A percentile compares a stretch with the other conserved stretches of the same genome.
These are phyloP conservation scores for Claviceps sp. DNA, from an alignment of 2,329 filamentous ascomycete species.

Conservation along the genomic window DNA sequence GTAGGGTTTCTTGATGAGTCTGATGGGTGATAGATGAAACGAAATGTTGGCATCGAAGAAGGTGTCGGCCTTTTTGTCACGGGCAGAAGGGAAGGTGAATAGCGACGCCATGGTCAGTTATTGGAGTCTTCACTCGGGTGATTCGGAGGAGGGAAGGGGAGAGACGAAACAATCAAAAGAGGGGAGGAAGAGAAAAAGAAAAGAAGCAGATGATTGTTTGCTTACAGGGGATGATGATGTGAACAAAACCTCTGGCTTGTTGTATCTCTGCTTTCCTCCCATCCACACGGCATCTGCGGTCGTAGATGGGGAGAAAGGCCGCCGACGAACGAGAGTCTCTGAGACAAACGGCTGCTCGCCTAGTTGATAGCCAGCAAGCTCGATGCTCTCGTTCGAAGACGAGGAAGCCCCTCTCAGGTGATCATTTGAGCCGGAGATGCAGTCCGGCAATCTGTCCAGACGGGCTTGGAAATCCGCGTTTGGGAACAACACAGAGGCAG, in stretches of 20 bases:
- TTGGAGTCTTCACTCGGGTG: too few relatives aligned
- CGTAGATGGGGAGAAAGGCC: background rate
- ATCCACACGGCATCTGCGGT: background rate
- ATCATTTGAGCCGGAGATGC: background rate
- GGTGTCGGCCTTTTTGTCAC: background rate
- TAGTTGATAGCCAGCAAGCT: background rate
- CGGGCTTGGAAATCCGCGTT: slow-evolving; percentile 1
- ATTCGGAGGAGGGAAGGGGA: too few relatives aligned
- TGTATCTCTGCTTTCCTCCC: background rate
- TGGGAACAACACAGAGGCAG: background rate
- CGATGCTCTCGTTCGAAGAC: background rate
- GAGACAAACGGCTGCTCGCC: background rate
- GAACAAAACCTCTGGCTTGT: background rate
- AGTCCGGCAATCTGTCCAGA: slow-evolving; percentile 1
- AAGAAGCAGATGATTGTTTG: too few relatives aligned
- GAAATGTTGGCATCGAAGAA: slow-evolving; percentile 1
- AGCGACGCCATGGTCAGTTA: too few relatives aligned
- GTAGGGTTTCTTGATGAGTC: slow-evolving; percentile 4
- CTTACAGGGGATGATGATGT: slow-evolving; percentile 1
- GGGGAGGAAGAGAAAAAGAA: background rate
- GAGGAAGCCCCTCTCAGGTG: background rate
- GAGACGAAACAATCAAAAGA: too few relatives aligned
- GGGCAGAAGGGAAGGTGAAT: too few relatives aligned
- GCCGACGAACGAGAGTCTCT: background rate
- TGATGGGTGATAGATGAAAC: slow-evolving; percentile 4